Conservation (phyloP, 371 early-diverging fungal species). For the Mucor piriformis region DNA sequence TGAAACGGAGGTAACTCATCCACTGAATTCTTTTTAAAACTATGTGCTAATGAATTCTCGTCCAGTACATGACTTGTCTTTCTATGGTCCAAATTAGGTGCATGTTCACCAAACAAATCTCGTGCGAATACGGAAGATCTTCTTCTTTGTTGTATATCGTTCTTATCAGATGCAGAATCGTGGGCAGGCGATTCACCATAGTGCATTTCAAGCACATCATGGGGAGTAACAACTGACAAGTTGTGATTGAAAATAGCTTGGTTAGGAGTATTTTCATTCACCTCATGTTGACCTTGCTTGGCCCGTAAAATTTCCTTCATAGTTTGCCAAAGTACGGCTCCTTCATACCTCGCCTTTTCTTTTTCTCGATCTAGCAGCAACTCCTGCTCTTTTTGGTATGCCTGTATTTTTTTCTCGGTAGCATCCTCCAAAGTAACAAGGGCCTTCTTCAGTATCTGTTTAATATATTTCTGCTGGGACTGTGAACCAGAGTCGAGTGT, state of each 20-base stretch:
- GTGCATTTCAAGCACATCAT: neutral
- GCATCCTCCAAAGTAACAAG: conserved; percentile 19
- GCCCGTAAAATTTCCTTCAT: conserved; percentile 28
- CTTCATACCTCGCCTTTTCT: conserved; percentile 30
- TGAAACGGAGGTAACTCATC: neutral
- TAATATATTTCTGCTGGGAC: conserved; percentile 25
- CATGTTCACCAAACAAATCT: conserved; percentile 1
- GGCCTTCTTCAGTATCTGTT: conserved; percentile 26
- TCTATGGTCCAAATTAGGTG: neutral
- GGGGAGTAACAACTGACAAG: neutral
- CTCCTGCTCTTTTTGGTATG: conserved; percentile 29
- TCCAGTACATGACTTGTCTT: conserved; percentile 31
- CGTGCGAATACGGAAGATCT: conserved; percentile 2
- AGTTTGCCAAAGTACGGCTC: conserved; percentile 34
- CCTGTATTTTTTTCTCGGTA: conserved; percentile 33
- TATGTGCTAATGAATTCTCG: conserved; percentile 22
- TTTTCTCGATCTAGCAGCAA: conserved; percentile 15
- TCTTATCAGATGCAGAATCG: neutral
- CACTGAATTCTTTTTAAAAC: neutral
- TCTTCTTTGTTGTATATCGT: conserved; percentile 3
- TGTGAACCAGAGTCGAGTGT: too few species aligned
- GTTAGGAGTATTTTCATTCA: neutral
- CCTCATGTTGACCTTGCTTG: conserved; percentile 8
- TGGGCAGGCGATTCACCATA: neutral
- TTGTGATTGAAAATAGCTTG: too few species aligned